Evolutionary conservation across 192 early-diverging fungal species (phyloP).

Genomic region (Diversispora epigaea): DNA sequence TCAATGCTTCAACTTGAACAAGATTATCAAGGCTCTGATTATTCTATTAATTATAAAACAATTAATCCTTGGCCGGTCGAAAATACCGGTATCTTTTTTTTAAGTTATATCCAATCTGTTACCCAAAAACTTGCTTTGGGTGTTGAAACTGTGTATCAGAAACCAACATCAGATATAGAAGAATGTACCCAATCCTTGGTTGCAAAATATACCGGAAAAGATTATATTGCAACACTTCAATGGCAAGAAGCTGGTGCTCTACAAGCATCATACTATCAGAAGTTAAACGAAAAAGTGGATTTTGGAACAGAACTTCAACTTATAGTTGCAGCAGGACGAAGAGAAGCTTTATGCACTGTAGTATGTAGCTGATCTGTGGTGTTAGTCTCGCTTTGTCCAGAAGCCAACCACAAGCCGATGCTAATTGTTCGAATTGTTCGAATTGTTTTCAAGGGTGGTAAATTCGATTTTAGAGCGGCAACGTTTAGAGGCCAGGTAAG

Average conservation of each 20-base stretch:
- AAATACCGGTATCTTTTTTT: conserved; percentile 84
- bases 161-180: conserved; percentile 76
- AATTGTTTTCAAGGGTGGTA: conserved; percentile 68
- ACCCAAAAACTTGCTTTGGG: conserved; percentile 80
- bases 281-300: conserved; percentile 91
- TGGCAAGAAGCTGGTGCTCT: conserved; percentile 66
- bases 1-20: conserved; percentile 91
- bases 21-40: conserved; percentile 89
- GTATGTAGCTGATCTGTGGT: conserved; percentile 30
- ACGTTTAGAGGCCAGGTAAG: conserved; percentile 82
- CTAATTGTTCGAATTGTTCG: conserved; percentile 13
- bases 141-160: conserved; percentile 80
- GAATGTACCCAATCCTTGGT: conserved; percentile 76
- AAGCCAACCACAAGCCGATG: conserved; percentile 21
- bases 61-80: conserved; percentile 94
- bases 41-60: conserved; percentile 85
- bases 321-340: conserved; percentile 63
- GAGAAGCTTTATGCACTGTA: conserved; percentile 91
- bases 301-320: conserved; percentile 89
- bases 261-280: conserved; percentile 85
- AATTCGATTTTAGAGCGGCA: conserved; percentile 91
- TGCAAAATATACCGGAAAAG: conserved; percentile 64
- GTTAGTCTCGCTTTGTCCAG: conserved; percentile 30
- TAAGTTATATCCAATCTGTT: conserved; percentile 89
- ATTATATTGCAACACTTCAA: conserved; percentile 69